These are phyloP conservation scores for Chrysosphaeria jannelii DNA, from an alignment of 2,329 filamentous ascomycete species.

Conservation along the genomic window DNA sequence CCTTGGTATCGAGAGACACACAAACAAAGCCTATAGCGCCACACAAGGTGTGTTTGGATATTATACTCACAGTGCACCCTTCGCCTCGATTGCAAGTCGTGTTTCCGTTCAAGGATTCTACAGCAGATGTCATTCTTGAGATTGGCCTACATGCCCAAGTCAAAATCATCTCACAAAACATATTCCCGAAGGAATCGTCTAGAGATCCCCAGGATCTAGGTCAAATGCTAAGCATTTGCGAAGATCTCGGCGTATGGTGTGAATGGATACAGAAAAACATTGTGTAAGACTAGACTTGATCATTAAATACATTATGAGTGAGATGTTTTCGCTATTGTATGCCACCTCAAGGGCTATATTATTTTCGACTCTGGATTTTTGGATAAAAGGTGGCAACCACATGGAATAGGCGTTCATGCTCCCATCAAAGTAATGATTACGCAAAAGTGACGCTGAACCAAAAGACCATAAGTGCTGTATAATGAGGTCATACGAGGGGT, in stretches of 20 bases:
- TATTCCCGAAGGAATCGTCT: slow-evolving; percentile 12
- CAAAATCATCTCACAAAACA: slow-evolving; percentile 25
- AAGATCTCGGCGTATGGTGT: slow-evolving; percentile 21
- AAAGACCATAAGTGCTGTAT: too few species aligned
- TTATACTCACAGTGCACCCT: slow-evolving; percentile 20
- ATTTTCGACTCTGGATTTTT: too few species aligned
- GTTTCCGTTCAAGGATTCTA: slow-evolving; percentile 18
- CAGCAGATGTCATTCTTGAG: slow-evolving; percentile 23
- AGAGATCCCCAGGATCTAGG: slow-evolving; percentile 14
- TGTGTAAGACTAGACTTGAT: too few species aligned
- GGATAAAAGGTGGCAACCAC: too few species aligned
- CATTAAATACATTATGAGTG: too few species aligned
- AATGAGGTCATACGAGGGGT: too few species aligned
- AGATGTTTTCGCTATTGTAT: too few species aligned
- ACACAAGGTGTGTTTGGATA: slow-evolving; percentile 12
- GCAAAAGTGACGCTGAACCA: too few species aligned
- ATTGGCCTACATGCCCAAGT: slow-evolving; percentile 28
- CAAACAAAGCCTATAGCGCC: background rate
- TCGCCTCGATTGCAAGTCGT: slow-evolving; percentile 19
- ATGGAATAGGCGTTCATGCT: too few species aligned
- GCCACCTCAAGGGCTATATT: too few species aligned
- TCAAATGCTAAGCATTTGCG: slow-evolving; percentile 16
- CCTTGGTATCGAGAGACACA: background rate
- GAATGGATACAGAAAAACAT: too few species aligned
- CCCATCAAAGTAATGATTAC: too few species aligned